Evolutionary conservation across 2,329 filamentous ascomycete species (phyloP).

Genomic region (Fusarium udum): DNA sequence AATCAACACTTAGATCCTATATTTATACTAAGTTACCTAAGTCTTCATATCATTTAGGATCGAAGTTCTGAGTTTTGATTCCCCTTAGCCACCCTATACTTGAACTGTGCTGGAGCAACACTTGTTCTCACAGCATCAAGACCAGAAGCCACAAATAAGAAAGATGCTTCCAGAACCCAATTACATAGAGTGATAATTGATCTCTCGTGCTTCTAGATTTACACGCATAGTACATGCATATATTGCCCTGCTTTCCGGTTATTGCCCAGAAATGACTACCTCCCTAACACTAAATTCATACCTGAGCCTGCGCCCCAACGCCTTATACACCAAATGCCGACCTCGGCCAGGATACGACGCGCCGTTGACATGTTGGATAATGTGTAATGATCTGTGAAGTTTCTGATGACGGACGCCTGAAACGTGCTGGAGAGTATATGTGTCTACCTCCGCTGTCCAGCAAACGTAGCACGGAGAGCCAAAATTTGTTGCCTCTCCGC

Average conservation of each 20-base stretch:
- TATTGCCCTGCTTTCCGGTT: neutral
- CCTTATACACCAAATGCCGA: constrained; percentile 20
- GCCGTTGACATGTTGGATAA: neutral
- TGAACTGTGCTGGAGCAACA: neutral
- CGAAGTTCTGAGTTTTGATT: neutral
- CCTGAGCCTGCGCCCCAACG: constrained; percentile 35
- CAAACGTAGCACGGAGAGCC: constrained; percentile 74
- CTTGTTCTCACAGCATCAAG: neutral
- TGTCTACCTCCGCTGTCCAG: constrained; percentile 50
- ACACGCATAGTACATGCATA: neutral
- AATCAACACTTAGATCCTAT: too few relatives aligned
- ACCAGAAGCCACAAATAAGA: neutral
- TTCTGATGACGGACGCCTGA: neutral
- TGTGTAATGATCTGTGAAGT: neutral
- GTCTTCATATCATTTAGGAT: neutral
- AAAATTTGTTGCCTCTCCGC: constrained; percentile 82
- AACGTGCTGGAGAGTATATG: neutral
- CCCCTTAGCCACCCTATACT: neutral
- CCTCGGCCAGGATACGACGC: constrained; percentile 8
- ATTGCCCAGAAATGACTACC: neutral
- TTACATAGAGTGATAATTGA: neutral
- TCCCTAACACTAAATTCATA: constrained; percentile 6
- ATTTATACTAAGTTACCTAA: neutral
- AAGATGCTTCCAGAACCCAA: neutral
- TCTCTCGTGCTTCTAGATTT: neutral